phyloP scores from a whole-genome alignment of 2,329 filamentous ascomycete genomes.

The Fusarium luffae region DNA sequence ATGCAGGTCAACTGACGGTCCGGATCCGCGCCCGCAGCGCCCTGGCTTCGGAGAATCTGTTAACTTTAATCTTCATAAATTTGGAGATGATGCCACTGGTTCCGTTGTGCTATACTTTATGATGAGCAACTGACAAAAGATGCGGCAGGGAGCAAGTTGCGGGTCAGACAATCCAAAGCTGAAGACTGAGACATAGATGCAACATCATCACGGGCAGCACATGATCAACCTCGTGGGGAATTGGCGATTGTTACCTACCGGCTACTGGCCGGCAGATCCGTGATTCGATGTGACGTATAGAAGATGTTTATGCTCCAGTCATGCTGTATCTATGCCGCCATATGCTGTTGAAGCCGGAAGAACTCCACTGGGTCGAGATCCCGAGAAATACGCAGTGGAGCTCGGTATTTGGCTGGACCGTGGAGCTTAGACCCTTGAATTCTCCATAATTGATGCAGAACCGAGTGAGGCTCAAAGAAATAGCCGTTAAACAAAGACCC shows the following conservation, averaged over 20 bases:
- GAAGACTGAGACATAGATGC: not conserved
- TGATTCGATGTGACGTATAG: not conserved
- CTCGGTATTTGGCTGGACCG: conserved; percentile 14
- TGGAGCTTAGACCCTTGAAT: conserved; percentile 26
- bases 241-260: not conserved
- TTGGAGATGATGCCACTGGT: not conserved
- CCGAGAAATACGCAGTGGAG: conserved; percentile 18
- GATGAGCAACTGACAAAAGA: not conserved
- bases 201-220: not conserved
- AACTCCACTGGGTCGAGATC: not conserved
- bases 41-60: not conserved
- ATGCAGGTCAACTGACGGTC: conserved; percentile 16
- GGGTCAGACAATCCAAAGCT: conserved; percentile 4
- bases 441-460: conserved; percentile 24
- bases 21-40: conserved; percentile 5
- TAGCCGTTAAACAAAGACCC: not conserved
- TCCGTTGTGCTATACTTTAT: not conserved
- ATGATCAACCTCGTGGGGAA: not conserved
- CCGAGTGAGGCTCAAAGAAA: conserved; percentile 24
- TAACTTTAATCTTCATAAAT: not conserved
- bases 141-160: not conserved
- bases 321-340: not conserved
- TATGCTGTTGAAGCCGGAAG: conserved; percentile 4
- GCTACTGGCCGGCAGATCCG: not conserved
- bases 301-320: not conserved